These are phyloP conservation scores for Oryza meyeriana DNA, from an alignment of 176 grass and related monocot species.

Conservation along the genomic window DNA sequence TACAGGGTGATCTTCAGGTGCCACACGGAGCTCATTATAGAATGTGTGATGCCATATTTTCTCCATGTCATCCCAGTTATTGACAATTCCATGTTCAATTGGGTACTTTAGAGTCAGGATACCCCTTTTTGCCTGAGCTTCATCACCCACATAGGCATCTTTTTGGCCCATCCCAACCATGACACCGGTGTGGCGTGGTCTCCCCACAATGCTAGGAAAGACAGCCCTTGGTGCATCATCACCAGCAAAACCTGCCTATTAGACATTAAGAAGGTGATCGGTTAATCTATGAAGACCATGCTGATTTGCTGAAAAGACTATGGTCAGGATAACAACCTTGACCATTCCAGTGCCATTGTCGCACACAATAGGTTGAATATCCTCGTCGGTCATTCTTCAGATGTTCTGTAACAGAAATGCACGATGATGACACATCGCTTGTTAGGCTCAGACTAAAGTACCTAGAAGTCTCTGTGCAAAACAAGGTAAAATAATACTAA, in stretches of 20 bases:
- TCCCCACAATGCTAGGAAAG: conserved; percentile 84
- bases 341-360: conserved; percentile 95
- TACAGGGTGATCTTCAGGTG: too few species aligned
- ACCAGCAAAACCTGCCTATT: conserved; percentile 77
- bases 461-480: background rate
- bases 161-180: conserved; percentile 97
- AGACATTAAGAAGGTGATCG: conserved; percentile 1
- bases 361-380: conserved; percentile 76
- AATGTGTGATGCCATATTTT: too few species aligned
- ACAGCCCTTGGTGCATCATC: conserved; percentile 88
- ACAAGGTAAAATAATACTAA: background rate
- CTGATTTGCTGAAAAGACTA: background rate
- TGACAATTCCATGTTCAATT: conserved; percentile 83
- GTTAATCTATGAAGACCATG: background rate
- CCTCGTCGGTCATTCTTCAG: conserved; percentile 72
- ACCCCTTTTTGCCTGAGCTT: conserved; percentile 86
- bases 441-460: background rate
- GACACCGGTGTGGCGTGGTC: conserved; percentile 78
- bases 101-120: conserved; percentile 87
- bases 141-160: conserved; percentile 88
- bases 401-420: conserved; percentile 22
- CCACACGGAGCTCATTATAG: too few species aligned
- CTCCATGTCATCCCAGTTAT: conserved; percentile 92
- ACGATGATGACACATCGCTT: background rate
- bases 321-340: conserved; percentile 45